phyloP scores from a whole-genome alignment of 164 flowering plant species.

The Cinnamomum micranthum region DNA sequence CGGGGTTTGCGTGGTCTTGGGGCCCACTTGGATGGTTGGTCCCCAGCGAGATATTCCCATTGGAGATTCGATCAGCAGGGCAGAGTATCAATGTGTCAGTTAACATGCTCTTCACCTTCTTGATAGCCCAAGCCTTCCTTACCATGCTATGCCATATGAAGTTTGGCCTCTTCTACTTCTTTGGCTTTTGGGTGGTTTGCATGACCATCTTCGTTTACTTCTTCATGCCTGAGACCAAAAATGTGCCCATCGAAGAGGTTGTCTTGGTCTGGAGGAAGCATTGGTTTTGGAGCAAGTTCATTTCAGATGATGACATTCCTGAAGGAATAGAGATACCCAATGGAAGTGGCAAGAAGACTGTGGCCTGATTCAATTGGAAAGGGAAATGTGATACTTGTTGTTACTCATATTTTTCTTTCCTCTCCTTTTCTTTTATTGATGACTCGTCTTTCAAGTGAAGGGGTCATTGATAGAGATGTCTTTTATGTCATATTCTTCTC shows the following conservation, averaged over 20 bases:
- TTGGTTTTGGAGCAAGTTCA: conserved; percentile 57
- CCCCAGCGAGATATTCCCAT: conserved; percentile 83
- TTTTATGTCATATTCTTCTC: too few relatives aligned
- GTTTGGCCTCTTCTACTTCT: conserved; percentile 79
- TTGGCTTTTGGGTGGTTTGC: conserved; percentile 53
- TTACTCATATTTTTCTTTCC: too few relatives aligned
- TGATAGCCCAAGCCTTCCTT: conserved; percentile 71
- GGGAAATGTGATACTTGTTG: too few relatives aligned
- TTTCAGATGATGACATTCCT: conserved; percentile 4
- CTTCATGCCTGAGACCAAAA: conserved; percentile 83
- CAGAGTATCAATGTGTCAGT: conserved; percentile 76
- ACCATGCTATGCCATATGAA: conserved; percentile 77
- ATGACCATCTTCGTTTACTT: conserved; percentile 57
- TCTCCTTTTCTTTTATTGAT: too few relatives aligned
- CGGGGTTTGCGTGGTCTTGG: conserved; percentile 95
- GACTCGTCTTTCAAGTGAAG: too few relatives aligned
- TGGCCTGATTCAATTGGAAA: too few relatives aligned
- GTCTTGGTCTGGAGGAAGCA: conserved; percentile 63
- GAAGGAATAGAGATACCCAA: conserved; percentile 3
- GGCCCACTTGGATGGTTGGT: conserved; percentile 89
- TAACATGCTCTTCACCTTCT: conserved; percentile 84
- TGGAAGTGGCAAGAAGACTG: not conserved
- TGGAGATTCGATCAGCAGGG: conserved; percentile 84
- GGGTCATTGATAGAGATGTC: too few relatives aligned
- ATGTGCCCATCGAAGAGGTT: conserved; percentile 82